Conservation (phyloP, 2,329 filamentous ascomycete genomes). For the Ceratocystiopsis brevicomis region DNA sequence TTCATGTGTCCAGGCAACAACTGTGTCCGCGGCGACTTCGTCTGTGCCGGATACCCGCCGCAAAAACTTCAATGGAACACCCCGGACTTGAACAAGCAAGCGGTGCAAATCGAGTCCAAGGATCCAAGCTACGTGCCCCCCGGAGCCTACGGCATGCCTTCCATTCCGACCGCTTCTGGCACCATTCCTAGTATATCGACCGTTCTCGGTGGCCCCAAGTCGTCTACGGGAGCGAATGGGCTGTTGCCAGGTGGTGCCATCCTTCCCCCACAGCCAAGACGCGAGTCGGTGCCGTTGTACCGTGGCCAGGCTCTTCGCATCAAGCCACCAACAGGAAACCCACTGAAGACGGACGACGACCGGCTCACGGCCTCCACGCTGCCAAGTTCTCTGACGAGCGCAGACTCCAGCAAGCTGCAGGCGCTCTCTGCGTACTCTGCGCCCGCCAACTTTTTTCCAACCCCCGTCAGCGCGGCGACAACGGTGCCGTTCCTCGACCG, state of each 20-base stretch:
- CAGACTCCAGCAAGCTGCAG: slow-evolving; percentile 40
- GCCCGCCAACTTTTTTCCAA: slow-evolving; percentile 38
- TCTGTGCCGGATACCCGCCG: slow-evolving; percentile 79
- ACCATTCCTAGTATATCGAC: no score
- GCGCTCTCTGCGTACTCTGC: slow-evolving; percentile 30
- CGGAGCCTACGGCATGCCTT: slow-evolving; percentile 38
- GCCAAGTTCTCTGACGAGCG: slow-evolving; percentile 36
- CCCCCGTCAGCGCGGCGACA: slow-evolving; percentile 38
- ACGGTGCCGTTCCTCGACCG: slow-evolving; percentile 25
- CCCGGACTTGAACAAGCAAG: slow-evolving; percentile 46
- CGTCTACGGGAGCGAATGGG: slow-evolving; percentile 3
- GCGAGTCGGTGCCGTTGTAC: slow-evolving; percentile 39
- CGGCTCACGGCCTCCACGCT: slow-evolving; percentile 39
- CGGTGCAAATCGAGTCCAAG: slow-evolving; percentile 67
- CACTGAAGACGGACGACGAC: slow-evolving; percentile 37
- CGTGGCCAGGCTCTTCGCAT: slow-evolving; percentile 43
- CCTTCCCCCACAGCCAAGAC: slow-evolving; percentile 22
- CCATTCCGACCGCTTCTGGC: slow-evolving; percentile 9
- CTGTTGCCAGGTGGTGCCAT: not conserved
- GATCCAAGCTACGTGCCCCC: slow-evolving; percentile 45
- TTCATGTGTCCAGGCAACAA: slow-evolving; percentile 50
- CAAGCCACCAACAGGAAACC: slow-evolving; percentile 40
- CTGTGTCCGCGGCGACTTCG: slow-evolving; percentile 74
- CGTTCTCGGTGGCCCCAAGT: no score
- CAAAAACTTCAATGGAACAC: slow-evolving; percentile 64